phyloP scores from a whole-genome alignment of 805 yeast species.

The Ogataea pilisensis region DNA sequence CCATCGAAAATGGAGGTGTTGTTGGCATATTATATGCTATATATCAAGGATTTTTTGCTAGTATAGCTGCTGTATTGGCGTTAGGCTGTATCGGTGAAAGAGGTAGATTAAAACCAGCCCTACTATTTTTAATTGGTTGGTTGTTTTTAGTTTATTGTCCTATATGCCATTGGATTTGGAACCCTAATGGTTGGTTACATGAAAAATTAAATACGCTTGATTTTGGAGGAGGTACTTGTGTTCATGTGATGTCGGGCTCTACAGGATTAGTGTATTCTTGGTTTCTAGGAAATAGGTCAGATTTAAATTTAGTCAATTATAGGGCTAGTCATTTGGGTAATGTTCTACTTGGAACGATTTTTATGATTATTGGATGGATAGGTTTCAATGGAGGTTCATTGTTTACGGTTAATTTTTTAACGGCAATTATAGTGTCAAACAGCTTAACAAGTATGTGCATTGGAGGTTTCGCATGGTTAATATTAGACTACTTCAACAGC shows the following conservation, averaged over 20 bases:
- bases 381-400: conserved; percentile 90
- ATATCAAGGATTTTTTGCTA: conserved; percentile 79
- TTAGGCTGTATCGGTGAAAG: conserved; percentile 89
- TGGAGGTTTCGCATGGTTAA: conserved; percentile 83
- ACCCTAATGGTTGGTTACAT: conserved; percentile 82
- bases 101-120: conserved; percentile 75
- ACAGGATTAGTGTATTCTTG: conserved; percentile 78
- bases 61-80: conserved; percentile 77
- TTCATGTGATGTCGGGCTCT: conserved; percentile 83
- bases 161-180: conserved; percentile 89
- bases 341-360: conserved; percentile 75
- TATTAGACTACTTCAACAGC: conserved; percentile 60
- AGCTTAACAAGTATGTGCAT: conserved; percentile 76
- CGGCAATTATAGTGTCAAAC: conserved; percentile 77
- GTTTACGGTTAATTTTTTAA: conserved; percentile 66
- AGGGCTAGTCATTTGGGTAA: conserved; percentile 85
- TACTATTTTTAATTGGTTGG: conserved; percentile 75
- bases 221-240: conserved; percentile 95
- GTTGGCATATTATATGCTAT: conserved; percentile 69
- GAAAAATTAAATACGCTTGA: conserved; percentile 74
- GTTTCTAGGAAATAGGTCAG: conserved; percentile 71
- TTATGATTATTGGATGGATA: conserved; percentile 88
- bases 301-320: conserved; percentile 59
- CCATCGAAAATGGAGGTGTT: conserved; percentile 14
- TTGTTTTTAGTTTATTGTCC: conserved; percentile 89